phyloP scores from a whole-genome alignment of 1,284 basidiomycete genomes.

The Entoloma clypeatum region DNA sequence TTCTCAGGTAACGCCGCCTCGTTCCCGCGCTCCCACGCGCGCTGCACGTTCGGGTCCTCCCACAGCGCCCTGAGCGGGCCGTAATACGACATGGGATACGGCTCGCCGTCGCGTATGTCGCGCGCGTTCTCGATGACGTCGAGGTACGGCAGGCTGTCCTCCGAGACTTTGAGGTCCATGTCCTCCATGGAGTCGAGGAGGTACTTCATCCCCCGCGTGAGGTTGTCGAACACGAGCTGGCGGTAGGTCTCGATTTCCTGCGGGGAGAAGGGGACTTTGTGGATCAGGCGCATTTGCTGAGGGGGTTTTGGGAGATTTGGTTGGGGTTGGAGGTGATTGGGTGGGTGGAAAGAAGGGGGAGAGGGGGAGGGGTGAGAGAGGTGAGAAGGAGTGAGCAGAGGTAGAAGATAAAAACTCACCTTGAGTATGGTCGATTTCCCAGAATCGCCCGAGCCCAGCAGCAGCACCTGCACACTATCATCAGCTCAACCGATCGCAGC shows the following conservation, averaged over 20 bases:
- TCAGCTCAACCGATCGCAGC: not conserved
- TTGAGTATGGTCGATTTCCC: constrained; percentile 93
- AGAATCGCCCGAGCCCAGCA: constrained; percentile 90
- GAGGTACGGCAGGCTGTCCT: constrained; percentile 52
- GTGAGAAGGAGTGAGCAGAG: not conserved
- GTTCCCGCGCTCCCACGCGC: constrained; percentile 72
- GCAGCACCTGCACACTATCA: constrained; percentile 64
- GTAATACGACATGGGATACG: constrained; percentile 66
- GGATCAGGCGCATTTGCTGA: constrained; percentile 88
- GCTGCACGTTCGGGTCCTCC: constrained; percentile 74
- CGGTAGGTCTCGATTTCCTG: constrained; percentile 80
- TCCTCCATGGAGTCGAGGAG: constrained; percentile 88
- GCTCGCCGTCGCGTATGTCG: constrained; percentile 76
- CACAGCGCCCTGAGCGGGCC: constrained; percentile 73
- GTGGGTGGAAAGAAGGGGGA: no score
- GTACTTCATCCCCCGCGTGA: constrained; percentile 80
- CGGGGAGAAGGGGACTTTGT: constrained; percentile 70
- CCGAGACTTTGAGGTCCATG: constrained; percentile 70
- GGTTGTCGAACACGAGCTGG: constrained; percentile 89
- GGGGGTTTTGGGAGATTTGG: constrained; percentile 6
- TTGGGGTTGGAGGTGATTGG: no score
- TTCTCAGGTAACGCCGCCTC: constrained; percentile 89
- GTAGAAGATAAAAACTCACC: constrained; percentile 35
- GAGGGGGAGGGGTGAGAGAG: not conserved
- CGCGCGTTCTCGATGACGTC: constrained; percentile 65